Evolutionary conservation across 2,329 filamentous ascomycete species (phyloP), one percentile per base, ranked within the genome.

Genomic region (Fusarium coffeatum): DNA sequence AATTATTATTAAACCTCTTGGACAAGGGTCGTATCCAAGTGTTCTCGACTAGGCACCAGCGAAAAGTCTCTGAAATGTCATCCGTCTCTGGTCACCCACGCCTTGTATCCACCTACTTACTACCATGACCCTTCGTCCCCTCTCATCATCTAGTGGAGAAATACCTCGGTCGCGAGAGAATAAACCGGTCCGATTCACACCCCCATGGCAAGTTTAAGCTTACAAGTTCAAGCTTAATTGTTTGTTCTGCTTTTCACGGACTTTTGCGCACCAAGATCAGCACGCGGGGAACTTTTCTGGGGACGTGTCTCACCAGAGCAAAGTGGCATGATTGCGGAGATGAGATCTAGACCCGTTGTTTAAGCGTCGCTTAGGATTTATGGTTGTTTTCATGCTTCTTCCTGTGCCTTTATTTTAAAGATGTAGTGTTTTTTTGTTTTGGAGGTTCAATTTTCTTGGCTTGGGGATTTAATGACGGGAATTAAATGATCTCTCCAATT

Each of bases 161-260:
- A 18, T 12, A 28, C n/a, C n/a, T 65, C 65, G 68, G 71, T 37
- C 42, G 48, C 46, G 48, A 70, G 68, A 74, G 66, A 40, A 69
- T 61, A 57, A 69, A 62, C 72, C 72, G 72, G 72, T 45, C 72
- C 70, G 68, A 74, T 51, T 64, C 28, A 70, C 45, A n/a, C 49
- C 55, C 55, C 61, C 42, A 40, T 32, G 30, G 34, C n/a, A 16
- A 15, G 43, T 49, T 61, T 55, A 71, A 68, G 42, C 64, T 64
- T 64, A 54, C 20, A 16, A 9, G 41, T 47, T 49, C 58, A 55
- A 57, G 43, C 55, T 27, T 64, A 34, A 59, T 59, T 66, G 59
- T 49, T 64, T 63, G 49, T 59, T 41, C n/a, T 50, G 22, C 16
- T 41, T 41, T 20, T n/a, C 28, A 37, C 34, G 34, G 34, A 37